A percentile compares a stretch with the other conserved stretches of the same genome.
phyloP scores from a whole-genome alignment of 768 basidiomycete genomes.

The Russula lepida region DNA sequence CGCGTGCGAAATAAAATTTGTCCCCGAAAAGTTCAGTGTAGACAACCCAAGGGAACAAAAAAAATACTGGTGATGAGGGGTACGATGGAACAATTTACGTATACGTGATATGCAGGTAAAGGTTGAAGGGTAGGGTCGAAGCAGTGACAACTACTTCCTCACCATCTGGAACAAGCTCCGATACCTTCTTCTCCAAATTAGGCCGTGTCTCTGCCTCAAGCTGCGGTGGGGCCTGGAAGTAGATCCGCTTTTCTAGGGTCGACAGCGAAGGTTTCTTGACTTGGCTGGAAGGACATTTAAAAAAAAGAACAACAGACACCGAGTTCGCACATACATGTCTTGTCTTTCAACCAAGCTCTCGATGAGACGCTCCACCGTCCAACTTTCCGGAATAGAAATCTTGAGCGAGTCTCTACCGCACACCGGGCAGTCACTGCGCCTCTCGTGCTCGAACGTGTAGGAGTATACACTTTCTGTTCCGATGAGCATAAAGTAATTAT shows the following conservation, averaged over 20 bases:
- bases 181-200: slow-evolving; percentile 81
- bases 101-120: slow-evolving; percentile 60
- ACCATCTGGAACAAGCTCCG: slow-evolving; percentile 67
- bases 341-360: slow-evolving; percentile 82
- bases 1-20: neutral
- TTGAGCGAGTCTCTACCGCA: slow-evolving; percentile 89
- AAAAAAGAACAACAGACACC: neutral
- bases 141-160: slow-evolving; percentile 86
- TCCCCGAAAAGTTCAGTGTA: neutral
- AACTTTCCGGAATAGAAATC: slow-evolving; percentile 56
- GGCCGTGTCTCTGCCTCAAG: slow-evolving; percentile 84
- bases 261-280: slow-evolving; percentile 94
- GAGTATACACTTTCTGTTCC: slow-evolving; percentile 96
- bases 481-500: slow-evolving; percentile 98
- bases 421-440: slow-evolving; percentile 88
- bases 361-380: slow-evolving; percentile 80
- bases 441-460: slow-evolving; percentile 94
- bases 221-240: slow-evolving; percentile 90
- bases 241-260: slow-evolving; percentile 65
- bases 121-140: slow-evolving; percentile 77
- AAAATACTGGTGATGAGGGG: neutral
- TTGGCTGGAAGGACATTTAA: slow-evolving; percentile 50
- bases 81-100: slow-evolving; percentile 25
- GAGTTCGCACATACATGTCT: slow-evolving; percentile 60
- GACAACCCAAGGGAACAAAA: neutral